Conservation (phyloP, 164 flowering plant genomes). For the Vitis cinerea region DNA sequence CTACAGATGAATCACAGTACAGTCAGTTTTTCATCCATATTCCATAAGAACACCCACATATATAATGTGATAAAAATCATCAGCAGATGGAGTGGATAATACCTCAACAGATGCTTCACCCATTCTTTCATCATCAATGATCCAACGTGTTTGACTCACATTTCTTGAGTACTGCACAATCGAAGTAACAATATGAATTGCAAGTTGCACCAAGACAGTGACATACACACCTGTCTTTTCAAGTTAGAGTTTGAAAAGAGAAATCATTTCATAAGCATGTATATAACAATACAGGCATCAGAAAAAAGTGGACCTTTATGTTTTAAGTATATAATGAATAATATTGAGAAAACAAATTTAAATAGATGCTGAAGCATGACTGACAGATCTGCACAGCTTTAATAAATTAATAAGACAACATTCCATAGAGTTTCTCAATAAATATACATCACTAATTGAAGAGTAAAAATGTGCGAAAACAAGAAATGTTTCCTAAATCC, state of each 20-base stretch:
- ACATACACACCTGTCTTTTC: not conserved
- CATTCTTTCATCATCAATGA: conserved; percentile 95
- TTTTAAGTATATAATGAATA: too few relatives aligned
- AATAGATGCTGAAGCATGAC: too few relatives aligned
- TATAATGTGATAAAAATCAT: not conserved
- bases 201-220: not conserved
- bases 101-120: conserved; percentile 99
- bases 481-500: too few relatives aligned
- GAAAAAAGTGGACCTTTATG: not conserved
- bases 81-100: conserved; percentile 3
- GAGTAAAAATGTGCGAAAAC: too few relatives aligned
- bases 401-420: too few relatives aligned
- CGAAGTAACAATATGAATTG: conserved; percentile 8
- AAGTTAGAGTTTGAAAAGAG: not conserved
- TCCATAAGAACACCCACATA: conserved; percentile 1
- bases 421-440: too few relatives aligned
- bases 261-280: not conserved
- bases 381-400: too few relatives aligned
- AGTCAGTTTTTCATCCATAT: conserved; percentile 2
- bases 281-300: not conserved
- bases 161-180: conserved; percentile 82
- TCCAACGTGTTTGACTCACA: conserved; percentile 95
- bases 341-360: too few relatives aligned
- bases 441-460: too few relatives aligned
- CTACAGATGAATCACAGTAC: conserved; percentile 33